These are phyloP conservation scores for Pseudogymnoascus pannorum DNA, from an alignment of 2,329 filamentous ascomycete species.

Conservation along the genomic window DNA sequence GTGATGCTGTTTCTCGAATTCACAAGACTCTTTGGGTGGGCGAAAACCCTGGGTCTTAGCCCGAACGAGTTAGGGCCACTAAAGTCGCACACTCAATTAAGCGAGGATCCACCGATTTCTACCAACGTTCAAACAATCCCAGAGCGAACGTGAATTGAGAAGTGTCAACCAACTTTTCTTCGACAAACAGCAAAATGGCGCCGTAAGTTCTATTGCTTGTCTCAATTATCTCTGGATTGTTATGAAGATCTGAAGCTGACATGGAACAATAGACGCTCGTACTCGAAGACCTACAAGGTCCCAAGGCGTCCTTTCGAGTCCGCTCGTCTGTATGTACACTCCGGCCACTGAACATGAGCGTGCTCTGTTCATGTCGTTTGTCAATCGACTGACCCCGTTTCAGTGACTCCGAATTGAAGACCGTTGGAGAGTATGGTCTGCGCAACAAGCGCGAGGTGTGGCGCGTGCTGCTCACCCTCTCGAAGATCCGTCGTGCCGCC, in stretches of 20 bases:
- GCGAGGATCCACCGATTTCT: slow-evolving; percentile 12
- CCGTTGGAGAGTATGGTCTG: slow-evolving; percentile 99
- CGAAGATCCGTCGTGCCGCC: slow-evolving; percentile 99
- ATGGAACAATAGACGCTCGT: slow-evolving; percentile 47
- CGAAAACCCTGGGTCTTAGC: slow-evolving; percentile 6
- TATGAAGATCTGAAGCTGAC: background rate
- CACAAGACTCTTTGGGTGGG: slow-evolving; percentile 6
- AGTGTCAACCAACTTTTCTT: slow-evolving; percentile 12
- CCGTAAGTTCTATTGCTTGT: slow-evolving; percentile 29
- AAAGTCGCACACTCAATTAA: slow-evolving; percentile 9
- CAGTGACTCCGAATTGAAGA: slow-evolving; percentile 99
- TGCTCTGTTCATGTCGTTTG: slow-evolving; percentile 95
- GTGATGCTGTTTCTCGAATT: slow-evolving; percentile 7
- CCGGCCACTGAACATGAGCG: slow-evolving; percentile 98
- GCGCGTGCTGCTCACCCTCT: slow-evolving; percentile 98
- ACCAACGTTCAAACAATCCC: background rate
- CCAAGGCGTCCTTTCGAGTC: slow-evolving; percentile 89
- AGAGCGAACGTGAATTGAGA: slow-evolving; percentile 12
- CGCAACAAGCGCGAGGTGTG: slow-evolving; percentile 99
- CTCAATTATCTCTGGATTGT: background rate
- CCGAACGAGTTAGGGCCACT: slow-evolving; percentile 10
- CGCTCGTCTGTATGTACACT: slow-evolving; percentile 91
- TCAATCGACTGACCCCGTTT: slow-evolving; percentile 56
- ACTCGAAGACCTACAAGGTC: slow-evolving; percentile 99
- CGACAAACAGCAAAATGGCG: slow-evolving; percentile 31